These are phyloP conservation scores for Leccinum fibrillosum DNA, from an alignment of 768 basidiomycete genomes.

Conservation along the genomic window DNA sequence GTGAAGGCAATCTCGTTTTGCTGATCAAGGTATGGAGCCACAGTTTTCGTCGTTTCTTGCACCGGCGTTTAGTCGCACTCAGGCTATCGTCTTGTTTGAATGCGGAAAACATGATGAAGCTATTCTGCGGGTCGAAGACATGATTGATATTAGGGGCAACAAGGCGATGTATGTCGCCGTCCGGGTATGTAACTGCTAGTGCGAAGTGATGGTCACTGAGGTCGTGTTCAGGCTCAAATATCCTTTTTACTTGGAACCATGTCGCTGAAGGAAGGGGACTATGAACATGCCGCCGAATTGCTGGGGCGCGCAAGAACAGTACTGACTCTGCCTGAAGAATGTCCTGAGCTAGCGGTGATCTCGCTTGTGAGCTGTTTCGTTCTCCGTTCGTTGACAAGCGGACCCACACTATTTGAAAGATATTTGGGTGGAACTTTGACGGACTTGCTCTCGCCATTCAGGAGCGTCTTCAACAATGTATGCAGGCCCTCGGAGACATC, in stretches of 20 bases:
- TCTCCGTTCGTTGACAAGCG: not conserved
- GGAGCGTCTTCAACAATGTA: not conserved
- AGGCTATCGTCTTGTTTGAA: constrained; percentile 9
- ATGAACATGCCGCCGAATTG: not conserved
- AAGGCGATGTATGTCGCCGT: not conserved
- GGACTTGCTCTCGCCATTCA: not conserved
- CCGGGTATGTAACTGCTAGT: not conserved
- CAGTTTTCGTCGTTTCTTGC: rapidly evolving
- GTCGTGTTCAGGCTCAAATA: constrained; percentile 6
- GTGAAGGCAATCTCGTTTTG: constrained; percentile 9
- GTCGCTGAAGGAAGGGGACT: not conserved
- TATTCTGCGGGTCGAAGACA: constrained; percentile 3
- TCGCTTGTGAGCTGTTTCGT: constrained; percentile 6
- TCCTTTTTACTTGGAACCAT: not conserved
- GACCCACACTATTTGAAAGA: not conserved
- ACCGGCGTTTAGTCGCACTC: not conserved
- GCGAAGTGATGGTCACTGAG: not conserved
- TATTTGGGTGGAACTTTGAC: constrained; percentile 17
- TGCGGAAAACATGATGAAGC: constrained; percentile 5
- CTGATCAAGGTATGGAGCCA: constrained; percentile 6
- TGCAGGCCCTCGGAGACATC: not conserved
- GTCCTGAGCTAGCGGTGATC: not conserved
- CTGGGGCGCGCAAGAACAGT: not conserved
- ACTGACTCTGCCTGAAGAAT: not conserved
- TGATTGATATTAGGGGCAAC: not conserved